phyloP scores from a whole-genome alignment of 306 rosid genomes.

The Sphenostylis stenocarpa region DNA sequence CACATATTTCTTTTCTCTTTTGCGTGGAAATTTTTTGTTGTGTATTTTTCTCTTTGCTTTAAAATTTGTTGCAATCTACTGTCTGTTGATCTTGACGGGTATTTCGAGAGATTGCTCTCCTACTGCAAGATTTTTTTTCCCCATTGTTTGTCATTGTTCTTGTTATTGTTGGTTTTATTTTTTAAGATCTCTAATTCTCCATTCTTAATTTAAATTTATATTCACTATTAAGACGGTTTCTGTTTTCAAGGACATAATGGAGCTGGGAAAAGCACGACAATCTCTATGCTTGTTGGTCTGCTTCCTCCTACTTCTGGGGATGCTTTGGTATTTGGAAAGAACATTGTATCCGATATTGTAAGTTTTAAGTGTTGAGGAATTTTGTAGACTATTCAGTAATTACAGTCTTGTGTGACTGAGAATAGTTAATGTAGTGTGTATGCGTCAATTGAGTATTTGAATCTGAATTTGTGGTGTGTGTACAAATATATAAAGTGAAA shows the following conservation, averaged over 20 bases:
- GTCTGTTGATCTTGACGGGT: background rate
- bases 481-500: background rate
- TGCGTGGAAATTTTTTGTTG: no score
- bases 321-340: constrained; percentile 89
- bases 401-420: constrained; percentile 3
- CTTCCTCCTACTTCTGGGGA: constrained; percentile 92
- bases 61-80: background rate
- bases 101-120: background rate
- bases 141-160: background rate
- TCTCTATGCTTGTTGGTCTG: constrained; percentile 97
- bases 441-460: background rate
- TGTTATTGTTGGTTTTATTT: background rate
- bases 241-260: constrained; percentile 83
- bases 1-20: background rate
- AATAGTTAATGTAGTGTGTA: background rate
- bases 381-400: background rate
- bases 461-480: background rate
- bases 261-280: constrained; percentile 97
- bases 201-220: background rate
- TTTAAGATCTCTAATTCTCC: background rate
- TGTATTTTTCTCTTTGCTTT: no score
- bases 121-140: background rate
- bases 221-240: background rate
- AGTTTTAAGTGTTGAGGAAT: constrained; percentile 36
- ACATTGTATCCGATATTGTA: constrained; percentile 76